These are phyloP conservation scores for Thymus quinquecostatus DNA, from an alignment of 257 asterid genomes.

Conservation along the genomic window DNA sequence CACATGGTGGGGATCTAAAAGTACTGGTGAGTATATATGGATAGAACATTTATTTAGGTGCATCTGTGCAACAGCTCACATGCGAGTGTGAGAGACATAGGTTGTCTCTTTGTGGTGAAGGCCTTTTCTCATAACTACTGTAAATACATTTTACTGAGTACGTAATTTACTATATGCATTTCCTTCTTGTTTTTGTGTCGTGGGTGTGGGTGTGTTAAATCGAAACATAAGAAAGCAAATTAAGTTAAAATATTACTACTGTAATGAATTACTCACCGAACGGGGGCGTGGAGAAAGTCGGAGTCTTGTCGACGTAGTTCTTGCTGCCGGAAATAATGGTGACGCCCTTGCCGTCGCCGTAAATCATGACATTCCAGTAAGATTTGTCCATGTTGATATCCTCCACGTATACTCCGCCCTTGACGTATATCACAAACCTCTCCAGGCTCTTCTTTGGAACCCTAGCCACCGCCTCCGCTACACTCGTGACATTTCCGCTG, in stretches of 20 bases:
- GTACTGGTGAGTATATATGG: too few relatives aligned
- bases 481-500: slow-evolving; percentile 50
- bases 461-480: slow-evolving; percentile 58
- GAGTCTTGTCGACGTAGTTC: slow-evolving; percentile 62
- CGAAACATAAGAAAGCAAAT: too few relatives aligned
- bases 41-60: slow-evolving; percentile 12
- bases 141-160: too few relatives aligned
- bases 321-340: slow-evolving; percentile 57
- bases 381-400: slow-evolving; percentile 61
- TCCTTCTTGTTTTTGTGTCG: too few relatives aligned
- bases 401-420: slow-evolving; percentile 64
- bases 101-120: slow-evolving; percentile 22
- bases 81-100: slow-evolving; percentile 23
- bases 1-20: slow-evolving; percentile 39
- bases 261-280: slow-evolving; percentile 50
- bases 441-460: slow-evolving; percentile 58
- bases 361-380: slow-evolving; percentile 73
- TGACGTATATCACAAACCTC: slow-evolving; percentile 62
- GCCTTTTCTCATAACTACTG: neutral
- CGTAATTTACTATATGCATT: too few relatives aligned
- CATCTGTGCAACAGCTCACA: slow-evolving; percentile 29
- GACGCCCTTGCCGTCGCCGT: slow-evolving; percentile 65
- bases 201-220: too few relatives aligned
- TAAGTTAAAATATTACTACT: too few relatives aligned
- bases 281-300: slow-evolving; percentile 71